These are phyloP conservation scores for Candida germanica DNA, from an alignment of 805 yeast genomes.

Conservation along the genomic window DNA sequence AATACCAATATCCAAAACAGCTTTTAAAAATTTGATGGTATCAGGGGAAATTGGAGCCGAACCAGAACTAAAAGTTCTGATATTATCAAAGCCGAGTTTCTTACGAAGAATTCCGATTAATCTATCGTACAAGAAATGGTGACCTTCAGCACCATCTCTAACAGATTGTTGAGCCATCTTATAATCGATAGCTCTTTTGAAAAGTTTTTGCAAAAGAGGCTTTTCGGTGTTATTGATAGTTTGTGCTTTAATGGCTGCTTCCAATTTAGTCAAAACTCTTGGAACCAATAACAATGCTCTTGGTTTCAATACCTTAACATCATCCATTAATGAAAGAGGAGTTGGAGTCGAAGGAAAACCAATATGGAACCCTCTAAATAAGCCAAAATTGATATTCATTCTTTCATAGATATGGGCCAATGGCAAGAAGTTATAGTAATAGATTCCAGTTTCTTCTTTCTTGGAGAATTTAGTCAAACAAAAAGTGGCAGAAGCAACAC, in stretches of 20 bases:
- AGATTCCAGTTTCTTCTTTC: conserved; percentile 14
- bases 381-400: conserved; percentile 40
- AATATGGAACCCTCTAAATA: conserved; percentile 46
- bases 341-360: conserved; percentile 48
- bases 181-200: conserved; percentile 19
- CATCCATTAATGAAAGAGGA: conserved; percentile 28
- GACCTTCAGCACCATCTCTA: conserved; percentile 37
- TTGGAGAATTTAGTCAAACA: conserved; percentile 24
- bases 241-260: conserved; percentile 23
- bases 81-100: conserved; percentile 36
- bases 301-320: conserved; percentile 27
- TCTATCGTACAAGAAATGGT: conserved; percentile 32
- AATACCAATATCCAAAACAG: conserved; percentile 54
- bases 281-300: conserved; percentile 34
- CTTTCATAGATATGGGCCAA: conserved; percentile 60
- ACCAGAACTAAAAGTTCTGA: conserved; percentile 33
- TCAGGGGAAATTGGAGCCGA: conserved; percentile 73
- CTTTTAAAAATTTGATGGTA: conserved; percentile 58
- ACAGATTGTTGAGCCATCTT: conserved; percentile 29
- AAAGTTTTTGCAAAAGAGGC: conserved; percentile 21
- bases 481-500: conserved; percentile 45
- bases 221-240: conserved; percentile 25
- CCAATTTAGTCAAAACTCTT: conserved; percentile 34
- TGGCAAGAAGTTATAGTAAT: conserved; percentile 47
- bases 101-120: conserved; percentile 26